Base-by-base conservation (phyloP, 1,284 basidiomycete species). In the Tylopilus sp. region DNA sequence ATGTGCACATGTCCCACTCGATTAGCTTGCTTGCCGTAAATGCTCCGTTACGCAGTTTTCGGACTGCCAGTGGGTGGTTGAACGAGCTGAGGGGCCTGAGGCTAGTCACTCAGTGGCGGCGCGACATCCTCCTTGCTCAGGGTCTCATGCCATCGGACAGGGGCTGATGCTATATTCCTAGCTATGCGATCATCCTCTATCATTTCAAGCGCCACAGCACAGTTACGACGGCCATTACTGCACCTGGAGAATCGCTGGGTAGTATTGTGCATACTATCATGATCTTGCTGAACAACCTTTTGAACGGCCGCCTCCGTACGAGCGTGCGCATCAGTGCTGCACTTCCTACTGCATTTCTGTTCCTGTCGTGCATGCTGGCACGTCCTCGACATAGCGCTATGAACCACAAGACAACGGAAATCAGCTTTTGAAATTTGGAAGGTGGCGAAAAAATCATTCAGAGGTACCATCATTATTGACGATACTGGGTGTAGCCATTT, bases 231-330 rank as follows among this genome's bases (percentile, higher is more conserved):
- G 67, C 77, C 10, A 71, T 81, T 49, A 76, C 71, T 15, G 58
- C 74, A 12, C 74, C 75, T 10, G 81, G 81, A 3, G 71, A 65
- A 4, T 63, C 78, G 3, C 66, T 81, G 0, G 81, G 82, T 24
- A 74, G 75, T 13, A 63, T 78, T 26, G 58, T 67, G 4, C 68
- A 75, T 32, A 70, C 82, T 2, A 78, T n/a, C n/a, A n/a, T n/a
- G n/a, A n/a, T 84, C 63, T 81, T 84, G 78, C 63, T 84, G 54
- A 84, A 84, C 66, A 75, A 80, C 51, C 62, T 80, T 84, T 70
- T 84, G 36, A 76, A 75, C 38, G 68, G 73, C n/a, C 61, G 62
- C 19, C 36, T 75, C 63, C 69, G 57, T 29, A 66, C 19, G 13
- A 29, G 29, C 29, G 29, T 79, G 0, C 71, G 62, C 22, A 73